Base-by-base conservation (phyloP, 495 filamentous ascomycete species). In the Paragyromitra xinjiangensis region DNA sequence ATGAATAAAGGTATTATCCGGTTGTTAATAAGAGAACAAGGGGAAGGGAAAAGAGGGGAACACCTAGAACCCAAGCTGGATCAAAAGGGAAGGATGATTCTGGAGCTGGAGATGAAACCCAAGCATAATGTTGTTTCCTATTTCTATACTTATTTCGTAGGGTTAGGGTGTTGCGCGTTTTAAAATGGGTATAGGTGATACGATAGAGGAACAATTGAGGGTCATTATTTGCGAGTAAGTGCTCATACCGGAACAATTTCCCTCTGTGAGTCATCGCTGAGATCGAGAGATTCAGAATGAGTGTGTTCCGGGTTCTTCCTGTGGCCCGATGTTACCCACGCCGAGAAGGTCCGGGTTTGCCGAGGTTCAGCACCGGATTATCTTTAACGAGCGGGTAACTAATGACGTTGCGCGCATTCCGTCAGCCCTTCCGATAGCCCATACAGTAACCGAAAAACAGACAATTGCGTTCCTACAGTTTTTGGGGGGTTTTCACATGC, bases 21-120 rank as follows among this genome's bases (percentile, higher is more conserved):
- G 80, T 81, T 45, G 71, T 81, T 45, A 82, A 82, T 67, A 82
- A 81, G 24, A 59, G 78, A 58, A 51, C 55, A 39, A 75, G 71
- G 40, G 58, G 59, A 11, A 75, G 78, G 37, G 78, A 75, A 19
- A 80, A 56, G 42, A 80, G 59, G 48, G 70, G 78, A 22, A 67
- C 64, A 16, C 71, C 77, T n/a, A 80, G 77, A 19, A 71, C 70
- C 8, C 76, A 75, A 44, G 58, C 42, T n/a, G 78, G 64, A 12
- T 39, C 64, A 34, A 80, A 72, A 40, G 48, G 76, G 19, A 39
- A 65, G 29, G 75, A 69, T 61, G 77, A 78, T 62, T 64, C 77
- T 63, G 66, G 59, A 24, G 62, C 59, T 39, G 77, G 74, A 4
- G 75, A 78, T 48, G 77, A 78, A 40, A 71, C 63, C 26, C 77